Conservation (phyloP, 108 stramenopile species). For the Cylindrotheca fusiformis region DNA sequence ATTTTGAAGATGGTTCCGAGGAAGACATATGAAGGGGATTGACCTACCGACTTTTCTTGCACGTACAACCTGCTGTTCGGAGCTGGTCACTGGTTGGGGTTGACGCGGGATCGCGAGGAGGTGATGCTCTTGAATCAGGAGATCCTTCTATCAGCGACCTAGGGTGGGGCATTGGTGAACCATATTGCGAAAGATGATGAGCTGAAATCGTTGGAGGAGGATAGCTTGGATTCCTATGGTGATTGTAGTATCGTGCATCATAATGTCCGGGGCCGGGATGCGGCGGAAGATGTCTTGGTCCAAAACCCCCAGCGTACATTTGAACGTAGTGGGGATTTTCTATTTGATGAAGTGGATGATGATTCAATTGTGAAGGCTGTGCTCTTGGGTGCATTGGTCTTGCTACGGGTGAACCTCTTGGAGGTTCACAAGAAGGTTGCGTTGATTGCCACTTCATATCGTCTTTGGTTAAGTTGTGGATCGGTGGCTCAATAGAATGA, state of each 20-base stretch:
- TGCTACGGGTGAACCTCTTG: too few species aligned
- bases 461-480: too few species aligned
- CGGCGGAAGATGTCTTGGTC: neutral
- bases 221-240: conserved; percentile 7
- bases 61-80: conserved; percentile 25
- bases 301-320: too few species aligned
- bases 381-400: too few species aligned
- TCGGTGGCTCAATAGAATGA: too few species aligned
- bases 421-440: too few species aligned
- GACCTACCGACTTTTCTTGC: conserved; percentile 39
- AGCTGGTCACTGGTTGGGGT: conserved; percentile 2
- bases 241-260: conserved; percentile 11
- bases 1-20: neutral
- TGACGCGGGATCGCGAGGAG: neutral
- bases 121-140: conserved; percentile 8
- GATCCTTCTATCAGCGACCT: too few species aligned
- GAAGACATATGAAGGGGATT: neutral
- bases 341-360: neutral
- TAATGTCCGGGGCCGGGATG: conserved; percentile 1
- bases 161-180: too few species aligned
- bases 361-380: too few species aligned
- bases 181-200: conserved; percentile 3
- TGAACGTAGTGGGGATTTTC: too few species aligned
- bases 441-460: too few species aligned
- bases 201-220: neutral